phyloP scores from a whole-genome alignment of 495 filamentous ascomycete genomes.

The Daldinia childiae region DNA sequence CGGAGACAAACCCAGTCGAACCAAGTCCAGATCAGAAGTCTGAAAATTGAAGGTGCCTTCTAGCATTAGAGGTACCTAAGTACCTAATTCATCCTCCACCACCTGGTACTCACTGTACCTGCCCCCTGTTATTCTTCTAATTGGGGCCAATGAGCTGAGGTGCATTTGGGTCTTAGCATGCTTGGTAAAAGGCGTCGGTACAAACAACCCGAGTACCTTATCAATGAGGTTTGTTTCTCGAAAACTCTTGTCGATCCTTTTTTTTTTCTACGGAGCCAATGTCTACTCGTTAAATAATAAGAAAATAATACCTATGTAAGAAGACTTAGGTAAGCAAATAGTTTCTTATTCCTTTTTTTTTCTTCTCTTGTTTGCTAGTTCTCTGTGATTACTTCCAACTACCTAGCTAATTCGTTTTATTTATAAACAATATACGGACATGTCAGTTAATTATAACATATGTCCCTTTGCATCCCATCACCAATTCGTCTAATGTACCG shows the following conservation, averaged over 20 bases:
- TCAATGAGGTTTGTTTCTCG: conserved; percentile 13
- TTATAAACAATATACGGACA: neutral
- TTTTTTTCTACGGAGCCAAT: neutral
- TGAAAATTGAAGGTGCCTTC: conserved; percentile 23
- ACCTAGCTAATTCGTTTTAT: neutral
- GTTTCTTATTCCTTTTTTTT: neutral
- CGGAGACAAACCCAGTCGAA: conserved; percentile 35
- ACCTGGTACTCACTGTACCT: conserved; percentile 3
- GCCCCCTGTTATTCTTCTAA: conserved; percentile 13
- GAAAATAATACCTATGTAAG: too few relatives aligned
- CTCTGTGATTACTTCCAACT: neutral
- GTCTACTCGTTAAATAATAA: neutral
- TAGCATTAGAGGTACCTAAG: neutral
- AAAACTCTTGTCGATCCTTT: neutral
- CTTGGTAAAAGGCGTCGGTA: conserved; percentile 4
- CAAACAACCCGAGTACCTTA: conserved; percentile 12
- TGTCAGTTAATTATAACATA: neutral
- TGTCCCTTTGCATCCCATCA: neutral
- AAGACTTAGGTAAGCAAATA: conserved; percentile 10
- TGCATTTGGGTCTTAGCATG: conserved; percentile 12
- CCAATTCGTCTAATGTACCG: neutral
- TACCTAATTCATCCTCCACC: conserved; percentile 5
- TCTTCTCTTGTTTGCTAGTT: neutral
- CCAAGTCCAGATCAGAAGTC: conserved; percentile 31
- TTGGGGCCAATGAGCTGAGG: conserved; percentile 26